Evolutionary conservation across 345 rosid genomes (phyloP).

Genomic region (Corymbia maculata): DNA sequence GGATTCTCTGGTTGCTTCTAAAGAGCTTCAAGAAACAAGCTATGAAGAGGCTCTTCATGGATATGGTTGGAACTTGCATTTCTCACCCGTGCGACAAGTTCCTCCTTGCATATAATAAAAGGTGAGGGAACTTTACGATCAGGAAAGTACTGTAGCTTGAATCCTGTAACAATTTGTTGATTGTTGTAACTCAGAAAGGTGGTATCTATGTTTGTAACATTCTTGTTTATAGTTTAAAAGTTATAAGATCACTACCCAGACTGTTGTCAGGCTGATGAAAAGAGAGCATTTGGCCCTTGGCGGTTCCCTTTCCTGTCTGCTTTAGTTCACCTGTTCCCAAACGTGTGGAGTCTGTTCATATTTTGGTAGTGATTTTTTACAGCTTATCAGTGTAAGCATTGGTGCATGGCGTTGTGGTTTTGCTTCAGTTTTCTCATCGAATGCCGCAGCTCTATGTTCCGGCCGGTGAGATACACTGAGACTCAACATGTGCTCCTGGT

Average conservation of each 20-base stretch:
- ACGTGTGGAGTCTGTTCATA: background rate
- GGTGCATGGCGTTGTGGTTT: background rate
- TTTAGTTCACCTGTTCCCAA: background rate
- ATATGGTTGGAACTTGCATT: background rate
- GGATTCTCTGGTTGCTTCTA: background rate
- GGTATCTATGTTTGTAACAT: background rate
- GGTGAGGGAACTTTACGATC: background rate
- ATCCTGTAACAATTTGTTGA: background rate
- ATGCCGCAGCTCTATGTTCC: background rate
- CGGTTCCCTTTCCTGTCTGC: background rate
- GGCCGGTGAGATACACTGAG: background rate
- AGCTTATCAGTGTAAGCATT: background rate
- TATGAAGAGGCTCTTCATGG: background rate
- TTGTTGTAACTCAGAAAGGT: background rate
- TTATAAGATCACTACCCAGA: background rate
- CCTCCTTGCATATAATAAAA: background rate
- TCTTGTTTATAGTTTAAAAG: background rate
- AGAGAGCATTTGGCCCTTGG: background rate
- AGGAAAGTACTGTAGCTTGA: background rate
- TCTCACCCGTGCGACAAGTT: background rate
- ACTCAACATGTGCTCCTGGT: background rate
- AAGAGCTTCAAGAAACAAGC: background rate
- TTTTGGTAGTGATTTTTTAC: background rate
- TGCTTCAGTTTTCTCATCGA: background rate
- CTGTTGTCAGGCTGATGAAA: background rate